Evolutionary conservation across 2,329 filamentous ascomycete genomes (phyloP).

Genomic region (Trichoderma endophyticum): DNA sequence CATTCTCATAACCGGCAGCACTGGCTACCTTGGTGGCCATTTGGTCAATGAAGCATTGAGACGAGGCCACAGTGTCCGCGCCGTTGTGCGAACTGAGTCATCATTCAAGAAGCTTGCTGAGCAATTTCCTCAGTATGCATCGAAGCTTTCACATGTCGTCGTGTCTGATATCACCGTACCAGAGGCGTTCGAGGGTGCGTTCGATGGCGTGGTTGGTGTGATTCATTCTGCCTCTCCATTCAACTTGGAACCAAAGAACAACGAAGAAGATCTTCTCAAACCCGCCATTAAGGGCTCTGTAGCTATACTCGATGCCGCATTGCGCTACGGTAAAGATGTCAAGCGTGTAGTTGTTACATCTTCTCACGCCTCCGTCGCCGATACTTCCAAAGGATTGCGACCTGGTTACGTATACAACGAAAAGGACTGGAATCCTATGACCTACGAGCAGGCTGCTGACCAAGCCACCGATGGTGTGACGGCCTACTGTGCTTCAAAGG

Average conservation of each 20-base stretch:
- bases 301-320: background rate
- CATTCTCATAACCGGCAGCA: background rate
- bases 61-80: background rate
- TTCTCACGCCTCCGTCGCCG: background rate
- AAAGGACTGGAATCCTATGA: background rate
- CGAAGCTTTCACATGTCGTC: background rate
- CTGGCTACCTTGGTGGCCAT: background rate
- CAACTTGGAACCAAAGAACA: background rate
- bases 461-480: conserved; percentile 16
- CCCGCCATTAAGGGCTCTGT: background rate
- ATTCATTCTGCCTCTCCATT: background rate
- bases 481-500: conserved; percentile 31
- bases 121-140: background rate
- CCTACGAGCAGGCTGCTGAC: background rate
- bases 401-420: background rate
- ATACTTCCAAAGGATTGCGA: background rate
- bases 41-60: background rate
- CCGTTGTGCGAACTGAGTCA: background rate
- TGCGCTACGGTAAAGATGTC: background rate
- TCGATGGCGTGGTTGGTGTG: background rate
- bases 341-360: background rate
- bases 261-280: background rate
- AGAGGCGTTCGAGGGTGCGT: background rate
- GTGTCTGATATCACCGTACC: background rate
- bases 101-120: background rate